Percentiles rank a stretch among this genome's conserved stretches.
phyloP scores from a whole-genome alignment of 2,329 filamentous ascomycete genomes.

The Orbilia javanica region DNA sequence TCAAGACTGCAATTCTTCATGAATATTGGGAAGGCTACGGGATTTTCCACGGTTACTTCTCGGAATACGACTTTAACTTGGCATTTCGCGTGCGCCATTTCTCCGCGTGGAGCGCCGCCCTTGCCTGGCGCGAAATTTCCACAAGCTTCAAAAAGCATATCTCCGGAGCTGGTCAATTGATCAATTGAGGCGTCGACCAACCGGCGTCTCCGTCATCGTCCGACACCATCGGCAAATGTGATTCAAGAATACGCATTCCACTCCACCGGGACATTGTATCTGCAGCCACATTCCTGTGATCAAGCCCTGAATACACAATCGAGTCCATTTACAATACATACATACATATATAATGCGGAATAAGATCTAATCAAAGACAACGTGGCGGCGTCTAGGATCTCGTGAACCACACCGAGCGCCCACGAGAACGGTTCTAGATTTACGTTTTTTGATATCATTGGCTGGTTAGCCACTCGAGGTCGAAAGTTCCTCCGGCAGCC shows the following conservation, averaged over 20 bases:
- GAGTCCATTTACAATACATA: not conserved
- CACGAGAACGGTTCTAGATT: constrained; percentile 12
- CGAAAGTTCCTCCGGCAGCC: not conserved
- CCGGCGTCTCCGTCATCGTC: constrained; percentile 32
- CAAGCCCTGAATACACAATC: constrained; percentile 6
- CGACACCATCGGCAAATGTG: not conserved
- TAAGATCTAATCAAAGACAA: constrained; percentile 11
- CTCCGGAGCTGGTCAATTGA: constrained; percentile 29
- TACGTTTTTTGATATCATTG: constrained; percentile 12
- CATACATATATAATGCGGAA: not conserved
- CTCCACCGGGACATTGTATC: not conserved
- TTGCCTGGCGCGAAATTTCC: constrained; percentile 20
- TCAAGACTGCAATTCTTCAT: not conserved
- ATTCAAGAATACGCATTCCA: constrained; percentile 11
- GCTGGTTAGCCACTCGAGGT: constrained; percentile 11
- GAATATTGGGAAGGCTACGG: constrained; percentile 4
- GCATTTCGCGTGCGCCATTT: constrained; percentile 26
- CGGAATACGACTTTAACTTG: not conserved
- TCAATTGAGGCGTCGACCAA: not conserved
- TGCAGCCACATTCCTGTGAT: constrained; percentile 32
- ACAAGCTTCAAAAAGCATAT: constrained; percentile 18
- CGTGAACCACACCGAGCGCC: not conserved
- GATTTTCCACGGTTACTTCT: constrained; percentile 10
- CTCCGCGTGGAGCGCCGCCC: constrained; percentile 12
- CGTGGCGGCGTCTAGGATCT: constrained; percentile 26